Evolutionary conservation across 306 rosid genomes (phyloP).

Genomic region (Cucurbita argyrosperma): DNA sequence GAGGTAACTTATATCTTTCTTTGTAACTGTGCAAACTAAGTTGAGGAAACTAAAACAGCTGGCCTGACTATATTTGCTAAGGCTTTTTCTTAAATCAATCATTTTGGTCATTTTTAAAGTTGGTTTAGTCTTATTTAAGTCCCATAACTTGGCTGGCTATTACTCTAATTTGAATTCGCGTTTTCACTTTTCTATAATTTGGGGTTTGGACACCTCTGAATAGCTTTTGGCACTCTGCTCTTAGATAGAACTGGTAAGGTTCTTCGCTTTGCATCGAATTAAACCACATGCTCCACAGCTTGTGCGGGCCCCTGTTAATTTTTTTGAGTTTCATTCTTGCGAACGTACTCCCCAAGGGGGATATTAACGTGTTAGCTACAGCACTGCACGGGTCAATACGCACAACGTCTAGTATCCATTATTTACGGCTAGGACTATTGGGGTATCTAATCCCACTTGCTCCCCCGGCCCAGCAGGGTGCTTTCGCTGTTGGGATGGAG

Average conservation of each 20-base stretch:
- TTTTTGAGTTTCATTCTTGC: no score
- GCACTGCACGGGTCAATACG: no score
- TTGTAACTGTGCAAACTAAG: not conserved
- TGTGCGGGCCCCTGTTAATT: no score
- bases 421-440: no score
- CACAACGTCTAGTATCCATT: no score
- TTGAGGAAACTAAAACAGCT: not conserved
- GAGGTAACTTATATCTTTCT: constrained; percentile 41
- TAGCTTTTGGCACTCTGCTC: not conserved
- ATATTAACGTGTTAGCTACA: no score
- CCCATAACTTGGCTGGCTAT: not conserved
- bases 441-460: no score
- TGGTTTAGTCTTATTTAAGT: not conserved
- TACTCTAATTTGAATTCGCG: not conserved
- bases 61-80: not conserved
- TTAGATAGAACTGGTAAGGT: not conserved
- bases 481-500: not conserved
- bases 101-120: not conserved
- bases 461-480: not conserved
- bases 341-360: no score
- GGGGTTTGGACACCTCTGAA: not conserved
- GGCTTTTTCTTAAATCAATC: not conserved
- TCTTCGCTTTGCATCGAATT: no score
- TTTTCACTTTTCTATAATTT: not conserved
- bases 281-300: no score